These are phyloP conservation scores for Suhomyces chickasaworum DNA, from an alignment of 1,139 yeast genomes.

Conservation along the genomic window DNA sequence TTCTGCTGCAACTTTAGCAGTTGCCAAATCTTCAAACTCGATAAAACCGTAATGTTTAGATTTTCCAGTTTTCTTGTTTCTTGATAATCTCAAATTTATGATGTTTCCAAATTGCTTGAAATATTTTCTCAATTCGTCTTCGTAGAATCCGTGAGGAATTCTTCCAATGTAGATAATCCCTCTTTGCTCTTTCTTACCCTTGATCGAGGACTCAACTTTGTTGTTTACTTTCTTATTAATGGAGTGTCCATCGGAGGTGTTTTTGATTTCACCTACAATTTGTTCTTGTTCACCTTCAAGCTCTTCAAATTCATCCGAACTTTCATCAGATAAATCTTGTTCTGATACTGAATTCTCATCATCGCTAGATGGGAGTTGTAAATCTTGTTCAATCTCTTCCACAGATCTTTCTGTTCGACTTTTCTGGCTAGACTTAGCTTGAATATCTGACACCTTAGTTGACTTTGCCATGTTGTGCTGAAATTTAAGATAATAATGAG, in stretches of 20 bases:
- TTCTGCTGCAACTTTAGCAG: constrained; percentile 87
- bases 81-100: constrained; percentile 72
- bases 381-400: constrained; percentile 34
- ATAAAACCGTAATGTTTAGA: constrained; percentile 92
- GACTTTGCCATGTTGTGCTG: constrained; percentile 10
- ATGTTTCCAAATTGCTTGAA: constrained; percentile 90
- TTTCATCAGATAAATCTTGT: constrained; percentile 19
- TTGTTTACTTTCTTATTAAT: constrained; percentile 25
- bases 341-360: constrained; percentile 19
- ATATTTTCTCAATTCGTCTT: constrained; percentile 75
- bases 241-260: constrained; percentile 20
- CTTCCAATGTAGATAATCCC: constrained; percentile 90
- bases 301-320: constrained; percentile 27
- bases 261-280: constrained; percentile 16
- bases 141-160: constrained; percentile 90
- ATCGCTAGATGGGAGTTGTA: constrained; percentile 32
- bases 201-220: constrained; percentile 12
- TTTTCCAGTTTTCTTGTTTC: constrained; percentile 88
- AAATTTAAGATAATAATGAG: not conserved
- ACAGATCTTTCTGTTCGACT: constrained; percentile 23
- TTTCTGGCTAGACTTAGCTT: not conserved
- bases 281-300: constrained; percentile 26
- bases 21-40: constrained; percentile 73
- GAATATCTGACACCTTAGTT: not conserved
- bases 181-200: constrained; percentile 28